Evolutionary conservation across 176 grass and related monocot genomes (phyloP), one percentile per base, ranked within the genome.

Genomic region (Carex myosuroides): DNA sequence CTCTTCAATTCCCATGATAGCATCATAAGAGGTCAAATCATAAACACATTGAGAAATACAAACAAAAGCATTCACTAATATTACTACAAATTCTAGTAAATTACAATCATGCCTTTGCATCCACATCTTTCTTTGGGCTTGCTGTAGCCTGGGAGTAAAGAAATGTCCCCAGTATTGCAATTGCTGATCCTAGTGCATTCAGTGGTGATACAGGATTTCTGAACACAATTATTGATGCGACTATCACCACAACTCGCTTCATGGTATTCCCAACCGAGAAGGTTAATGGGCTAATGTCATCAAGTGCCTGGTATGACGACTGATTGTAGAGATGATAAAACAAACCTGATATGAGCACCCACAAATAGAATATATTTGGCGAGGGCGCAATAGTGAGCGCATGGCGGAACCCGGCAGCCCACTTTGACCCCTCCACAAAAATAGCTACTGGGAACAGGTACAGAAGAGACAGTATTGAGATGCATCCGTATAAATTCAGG

Each of bases 251-350:
- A 26, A 89, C 84, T 60, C 87, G 64, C 83, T 89, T 89, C 87
- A 89, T 89, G 26, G 87, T 89, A 64, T 89, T 89, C 17, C 87
- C 83, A 7, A 85, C 87, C 5, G 87, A 89, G 83, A 89, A 89
- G 29, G 83, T 89, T 46, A 89, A 60, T 8, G 87, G 87, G 66
- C 78, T 89, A 61, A 89, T 89, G 13, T 89, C 75, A 30, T 89
- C 87, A 17, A 89, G 83, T 59, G 87, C 87, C 78, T 89, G 87
- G 78, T 89, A 89, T 13, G 87, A 89, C 2, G 87, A 89, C 77
- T 89, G 87, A 58, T 89, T 89, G 78, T 89, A 85, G 57, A 89
- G 83, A 65, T 89, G 87, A 80, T 89, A 89, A 56, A 89, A 89
- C 5, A 89, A 67, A 18, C 87, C 87, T 26, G 87, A 89, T 50